Evolutionary conservation across 176 grass and related monocot genomes (phyloP), one percentile per base, ranked within the genome.

Genomic region (Cenchrus americanus): DNA sequence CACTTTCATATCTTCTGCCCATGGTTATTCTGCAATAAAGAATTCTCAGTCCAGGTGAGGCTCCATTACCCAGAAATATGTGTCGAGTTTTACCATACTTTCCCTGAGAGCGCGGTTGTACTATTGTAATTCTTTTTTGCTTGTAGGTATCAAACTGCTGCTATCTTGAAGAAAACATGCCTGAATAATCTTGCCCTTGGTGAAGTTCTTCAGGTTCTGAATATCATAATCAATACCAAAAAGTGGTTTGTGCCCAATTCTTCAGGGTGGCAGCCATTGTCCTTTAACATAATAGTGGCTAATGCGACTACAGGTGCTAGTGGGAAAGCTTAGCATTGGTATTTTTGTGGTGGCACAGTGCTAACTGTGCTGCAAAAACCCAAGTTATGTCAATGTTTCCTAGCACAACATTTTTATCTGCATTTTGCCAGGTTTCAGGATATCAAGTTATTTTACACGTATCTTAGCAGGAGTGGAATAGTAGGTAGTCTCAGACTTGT

Each of bases 91-190:
- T 77, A 62, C 40, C 40, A 11, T 89, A 80, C 69, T 69, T 73
- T 40, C 68, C 18, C 47, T 85, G 46, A 82, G 52, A 82, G 43
- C 52, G 5, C 77, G 30, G 58, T 75, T 82, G 41, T 71, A 37
- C 26, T 37, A 22, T 67, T 46, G 27, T 30, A 30, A 64, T 53
- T 34, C 75, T 84, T 58, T 32, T 65, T 80, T 83, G 12, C 75
- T 64, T 42, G 10, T 61, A 99, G 97, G 93, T 99, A 99, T 84
- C 89, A 92, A 78, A 93, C 97, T 59, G 97, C 97, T 69, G 90
- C 66, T 76, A 34, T 92, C 18, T 78, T 99, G 42, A 96, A 87
- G 91, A 89, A 92, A 64, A 55, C 74, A 53, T 99, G 93, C 77
- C 69, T 99, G 82, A 89, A 89, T 21, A 79, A 77, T 78, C 93